A percentile compares a stretch with the other conserved stretches of the same genome.
Conservation (phyloP, 345 rosid genomes). For the Gossypium anomalum region DNA sequence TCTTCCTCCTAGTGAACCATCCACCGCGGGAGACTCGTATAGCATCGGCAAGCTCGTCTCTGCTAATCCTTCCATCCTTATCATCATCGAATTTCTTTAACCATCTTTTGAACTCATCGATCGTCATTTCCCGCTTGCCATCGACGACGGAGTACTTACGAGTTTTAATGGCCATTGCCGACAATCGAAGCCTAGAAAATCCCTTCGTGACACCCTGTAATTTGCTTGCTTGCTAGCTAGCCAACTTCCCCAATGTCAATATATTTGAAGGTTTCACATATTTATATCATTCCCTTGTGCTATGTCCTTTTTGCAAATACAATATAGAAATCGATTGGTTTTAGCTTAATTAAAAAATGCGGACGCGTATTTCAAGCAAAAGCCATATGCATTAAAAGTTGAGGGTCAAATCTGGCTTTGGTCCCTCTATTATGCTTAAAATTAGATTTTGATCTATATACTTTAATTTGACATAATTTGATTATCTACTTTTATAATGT, state of each 20-base stretch:
- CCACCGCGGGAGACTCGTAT: neutral
- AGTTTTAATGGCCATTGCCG: conserved; percentile 10
- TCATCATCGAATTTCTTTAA: conserved; percentile 1
- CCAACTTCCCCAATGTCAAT: no score
- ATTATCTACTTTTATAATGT: neutral
- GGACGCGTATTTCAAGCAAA: neutral
- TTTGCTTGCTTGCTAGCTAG: no score
- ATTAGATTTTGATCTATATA: neutral
- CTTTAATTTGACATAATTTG: neutral
- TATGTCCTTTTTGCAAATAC: no score
- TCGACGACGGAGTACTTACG: neutral
- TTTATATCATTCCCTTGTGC: no score
- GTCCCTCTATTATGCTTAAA: neutral
- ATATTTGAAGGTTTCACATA: no score
- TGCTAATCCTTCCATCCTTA: conserved; percentile 4
- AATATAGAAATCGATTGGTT: neutral
- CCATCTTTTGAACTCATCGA: conserved; percentile 12
- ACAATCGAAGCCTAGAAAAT: no score
- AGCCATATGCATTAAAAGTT: neutral
- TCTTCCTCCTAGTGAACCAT: conserved; percentile 14
- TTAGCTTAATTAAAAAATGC: neutral
- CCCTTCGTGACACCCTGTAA: no score
- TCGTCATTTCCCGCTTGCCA: conserved; percentile 17
- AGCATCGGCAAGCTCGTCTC: conserved; percentile 14
- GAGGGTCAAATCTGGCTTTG: neutral